These are phyloP conservation scores for Fusarium burgessii DNA, from an alignment of 2,329 filamentous ascomycete genomes.

Conservation along the genomic window DNA sequence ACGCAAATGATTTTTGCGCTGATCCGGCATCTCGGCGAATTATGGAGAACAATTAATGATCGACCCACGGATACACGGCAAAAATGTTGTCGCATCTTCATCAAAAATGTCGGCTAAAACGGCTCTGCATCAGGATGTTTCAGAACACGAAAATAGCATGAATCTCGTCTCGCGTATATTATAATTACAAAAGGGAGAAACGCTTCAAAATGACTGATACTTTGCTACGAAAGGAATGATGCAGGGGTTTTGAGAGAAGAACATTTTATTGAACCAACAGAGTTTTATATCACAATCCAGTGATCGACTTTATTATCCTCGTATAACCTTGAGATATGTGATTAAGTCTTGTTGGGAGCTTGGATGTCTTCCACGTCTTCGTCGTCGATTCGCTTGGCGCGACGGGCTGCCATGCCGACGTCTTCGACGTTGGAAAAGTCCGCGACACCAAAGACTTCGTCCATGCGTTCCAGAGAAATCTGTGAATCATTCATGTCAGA, in stretches of 20 bases:
- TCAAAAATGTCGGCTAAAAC: neutral
- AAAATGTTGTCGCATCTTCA: slow-evolving; percentile 2
- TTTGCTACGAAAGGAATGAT: neutral
- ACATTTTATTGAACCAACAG: neutral
- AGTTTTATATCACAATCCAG: neutral
- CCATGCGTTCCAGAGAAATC: slow-evolving; percentile 39
- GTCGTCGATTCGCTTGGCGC: slow-evolving; percentile 23
- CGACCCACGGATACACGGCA: slow-evolving; percentile 20
- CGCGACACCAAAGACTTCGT: slow-evolving; percentile 31
- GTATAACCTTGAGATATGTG: neutral
- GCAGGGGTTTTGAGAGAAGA: neutral
- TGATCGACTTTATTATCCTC: neutral
- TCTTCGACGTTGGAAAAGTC: slow-evolving; percentile 36
- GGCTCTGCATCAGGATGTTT: neutral
- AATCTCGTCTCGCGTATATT: neutral
- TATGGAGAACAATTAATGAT: neutral
- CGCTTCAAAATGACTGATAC: neutral
- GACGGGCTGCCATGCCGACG: slow-evolving; percentile 16
- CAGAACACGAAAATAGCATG: neutral
- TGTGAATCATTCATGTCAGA: neutral
- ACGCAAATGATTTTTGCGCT: neutral
- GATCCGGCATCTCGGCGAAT: slow-evolving; percentile 17
- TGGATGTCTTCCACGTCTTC: slow-evolving; percentile 22
- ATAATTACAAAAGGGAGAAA: neutral
- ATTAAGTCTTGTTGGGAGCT: neutral